Conservation (phyloP, 2,329 filamentous ascomycete species). For the Corynespora cassiicola region DNA sequence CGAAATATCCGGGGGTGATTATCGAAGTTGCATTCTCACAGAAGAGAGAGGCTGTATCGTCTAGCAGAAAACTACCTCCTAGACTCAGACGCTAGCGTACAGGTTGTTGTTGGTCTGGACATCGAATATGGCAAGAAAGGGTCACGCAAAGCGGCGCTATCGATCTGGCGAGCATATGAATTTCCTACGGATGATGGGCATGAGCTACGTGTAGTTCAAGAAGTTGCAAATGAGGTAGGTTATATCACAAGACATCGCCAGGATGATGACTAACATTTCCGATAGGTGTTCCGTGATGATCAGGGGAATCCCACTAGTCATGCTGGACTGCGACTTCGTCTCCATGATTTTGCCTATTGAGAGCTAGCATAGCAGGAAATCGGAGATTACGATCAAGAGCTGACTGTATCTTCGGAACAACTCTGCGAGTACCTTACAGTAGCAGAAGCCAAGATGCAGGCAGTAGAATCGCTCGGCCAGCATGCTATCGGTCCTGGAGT, state of each 20-base stretch:
- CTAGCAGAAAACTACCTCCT: constrained; percentile 26
- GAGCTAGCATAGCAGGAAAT: constrained; percentile 17
- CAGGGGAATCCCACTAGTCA: constrained; percentile 19
- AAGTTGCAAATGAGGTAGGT: constrained; percentile 19
- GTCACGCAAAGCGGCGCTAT: constrained; percentile 20
- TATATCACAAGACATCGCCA: too few relatives aligned
- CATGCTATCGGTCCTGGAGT: constrained; percentile 8
- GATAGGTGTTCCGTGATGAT: constrained; percentile 20
- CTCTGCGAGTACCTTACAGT: constrained; percentile 16
- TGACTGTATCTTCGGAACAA: constrained; percentile 13
- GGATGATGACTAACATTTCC: constrained; percentile 1
- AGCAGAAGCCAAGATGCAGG: constrained; percentile 5
- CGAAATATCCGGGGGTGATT: constrained; percentile 19
- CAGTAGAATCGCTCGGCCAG: constrained; percentile 4
- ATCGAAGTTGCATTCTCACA: constrained; percentile 22
- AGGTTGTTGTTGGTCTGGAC: constrained; percentile 19
- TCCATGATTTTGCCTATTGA: constrained; percentile 21
- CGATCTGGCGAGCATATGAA: constrained; percentile 15
- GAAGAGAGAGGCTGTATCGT: constrained; percentile 17
- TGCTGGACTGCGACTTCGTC: constrained; percentile 17
- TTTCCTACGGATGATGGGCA: constrained; percentile 4
- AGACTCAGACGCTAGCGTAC: constrained; percentile 18
- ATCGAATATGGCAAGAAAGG: constrained; percentile 18
- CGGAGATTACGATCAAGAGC: constrained; percentile 10
- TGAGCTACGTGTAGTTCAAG: constrained; percentile 15